Evolutionary conservation across 2,329 filamentous ascomycete species (phyloP).

Genomic region (Ascochyta viciae-villosae): DNA sequence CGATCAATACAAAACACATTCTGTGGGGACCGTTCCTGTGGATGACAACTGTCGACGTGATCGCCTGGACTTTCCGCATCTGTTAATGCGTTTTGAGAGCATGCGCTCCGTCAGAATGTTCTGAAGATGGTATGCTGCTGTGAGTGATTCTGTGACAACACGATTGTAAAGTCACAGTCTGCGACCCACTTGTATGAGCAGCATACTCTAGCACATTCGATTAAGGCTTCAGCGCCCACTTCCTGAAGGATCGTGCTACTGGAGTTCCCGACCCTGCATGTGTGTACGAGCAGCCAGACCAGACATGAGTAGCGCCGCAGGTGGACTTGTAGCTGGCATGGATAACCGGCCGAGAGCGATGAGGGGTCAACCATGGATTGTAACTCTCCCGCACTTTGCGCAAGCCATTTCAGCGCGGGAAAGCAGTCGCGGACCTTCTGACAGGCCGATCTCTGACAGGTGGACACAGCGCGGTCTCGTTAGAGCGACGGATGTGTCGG

Average conservation of each 20-base stretch:
- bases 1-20: slow-evolving; percentile 39
- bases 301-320: slow-evolving; percentile 41
- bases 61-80: slow-evolving; percentile 15
- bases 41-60: slow-evolving; percentile 7
- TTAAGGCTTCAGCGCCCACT: background rate
- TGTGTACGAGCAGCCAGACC: slow-evolving; percentile 33
- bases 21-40: slow-evolving; percentile 13
- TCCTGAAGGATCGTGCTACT: slow-evolving; percentile 2
- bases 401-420: slow-evolving; percentile 28
- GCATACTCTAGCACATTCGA: slow-evolving; percentile 5
- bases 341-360: slow-evolving; percentile 36
- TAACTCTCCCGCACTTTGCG: slow-evolving; percentile 38
- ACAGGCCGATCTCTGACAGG: slow-evolving; percentile 26
- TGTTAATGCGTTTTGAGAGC: slow-evolving; percentile 1
- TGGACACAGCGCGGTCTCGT: slow-evolving; percentile 26
- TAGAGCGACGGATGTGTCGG: slow-evolving; percentile 34
- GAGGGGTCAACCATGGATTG: slow-evolving; percentile 36
- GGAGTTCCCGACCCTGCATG: slow-evolving; percentile 36
- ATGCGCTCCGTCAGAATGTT: slow-evolving; percentile 11
- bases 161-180: slow-evolving; percentile 11
- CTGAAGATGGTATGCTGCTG: slow-evolving; percentile 11
- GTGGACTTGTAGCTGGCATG: slow-evolving; percentile 33
- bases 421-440: slow-evolving; percentile 29
- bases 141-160: slow-evolving; percentile 18
- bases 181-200: slow-evolving; percentile 17